Evolutionary conservation across 2,329 filamentous ascomycete genomes (phyloP).

Genomic region (Zymoseptoria crescenta): DNA sequence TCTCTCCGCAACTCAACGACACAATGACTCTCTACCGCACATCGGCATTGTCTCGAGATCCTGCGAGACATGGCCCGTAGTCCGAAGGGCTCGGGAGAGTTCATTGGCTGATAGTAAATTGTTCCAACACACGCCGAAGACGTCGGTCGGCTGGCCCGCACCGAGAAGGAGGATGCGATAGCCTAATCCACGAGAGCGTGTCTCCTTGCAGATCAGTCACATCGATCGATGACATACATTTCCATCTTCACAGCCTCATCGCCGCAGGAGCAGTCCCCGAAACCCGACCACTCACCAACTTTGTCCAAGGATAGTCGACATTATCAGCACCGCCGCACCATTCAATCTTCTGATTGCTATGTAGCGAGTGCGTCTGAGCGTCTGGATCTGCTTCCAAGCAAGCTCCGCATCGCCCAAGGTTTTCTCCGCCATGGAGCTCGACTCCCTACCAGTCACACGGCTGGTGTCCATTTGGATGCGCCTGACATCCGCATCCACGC

Average conservation of each 20-base stretch:
- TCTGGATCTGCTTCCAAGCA: constrained; percentile 3
- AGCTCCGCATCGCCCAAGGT: background rate
- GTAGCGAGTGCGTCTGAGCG: background rate
- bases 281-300: background rate
- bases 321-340: background rate
- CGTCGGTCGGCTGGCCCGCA: too few species aligned
- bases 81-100: too few species aligned
- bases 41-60: too few species aligned
- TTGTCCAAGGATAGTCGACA: background rate
- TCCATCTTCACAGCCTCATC: background rate
- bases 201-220: too few species aligned
- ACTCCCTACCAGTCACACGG: constrained; percentile 6
- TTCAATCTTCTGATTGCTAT: background rate
- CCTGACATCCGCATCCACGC: background rate
- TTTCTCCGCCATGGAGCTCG: too few species aligned
- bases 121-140: too few species aligned
- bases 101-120: too few species aligned
- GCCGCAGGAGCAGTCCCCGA: background rate
- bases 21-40: too few species aligned
- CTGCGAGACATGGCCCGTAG: too few species aligned
- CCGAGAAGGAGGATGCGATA: too few species aligned
- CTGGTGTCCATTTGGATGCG: constrained; percentile 17
- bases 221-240: background rate
- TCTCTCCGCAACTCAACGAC: too few species aligned
- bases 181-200: too few species aligned